Base-by-base conservation (phyloP, 1,284 basidiomycete genomes). In the Pulveroboletus sp. region DNA sequence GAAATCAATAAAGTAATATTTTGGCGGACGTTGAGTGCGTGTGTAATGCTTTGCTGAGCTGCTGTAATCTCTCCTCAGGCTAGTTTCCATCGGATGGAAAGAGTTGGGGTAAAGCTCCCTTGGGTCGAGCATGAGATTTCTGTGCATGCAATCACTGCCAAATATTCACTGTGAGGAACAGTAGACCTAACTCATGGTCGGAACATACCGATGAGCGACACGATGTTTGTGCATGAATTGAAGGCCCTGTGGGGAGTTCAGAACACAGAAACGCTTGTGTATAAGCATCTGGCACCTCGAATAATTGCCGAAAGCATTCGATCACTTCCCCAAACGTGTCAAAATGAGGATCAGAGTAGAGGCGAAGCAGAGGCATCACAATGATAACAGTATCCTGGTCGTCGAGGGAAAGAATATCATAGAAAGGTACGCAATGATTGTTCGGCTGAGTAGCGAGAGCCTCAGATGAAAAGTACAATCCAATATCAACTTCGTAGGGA, bases 71-170 rank as follows among this genome's bases (percentile, higher is more conserved):
- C 49, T 52, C 17, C 45, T 63, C 24, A 50, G 2, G 8, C 19
- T 11, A 3, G 45, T 37, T 5, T 47, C 35, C 15, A 48, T 26
- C 4, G 64, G 64, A 9, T 66, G 64, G 33, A 56, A 64, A 0
- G 52, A 43, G 17, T 59, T 37, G 4, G 43, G 37, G 21, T 59
- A 65, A 16, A 64, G 74, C 24, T 66, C 65, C 44, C 65, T 48
- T 2, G 72, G 65, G 44, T 76, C 75, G 61, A 77, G 66, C 73
- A 78, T 73, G 41, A 76, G 65, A 53, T 78, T 78, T 32, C 62
- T 45, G 5, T 37, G 21, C 50, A 71, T 69, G 47, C 69, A 70
- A 53, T 81, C 78, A 2, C 79, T 81, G 13, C 12, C 3, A 45
- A 7, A 24, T 4, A 15, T 21, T 15, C 13, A 42, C 8, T 7